Conservation (phyloP, 176 grass and related monocot genomes). For the Tuctoria greenei region DNA sequence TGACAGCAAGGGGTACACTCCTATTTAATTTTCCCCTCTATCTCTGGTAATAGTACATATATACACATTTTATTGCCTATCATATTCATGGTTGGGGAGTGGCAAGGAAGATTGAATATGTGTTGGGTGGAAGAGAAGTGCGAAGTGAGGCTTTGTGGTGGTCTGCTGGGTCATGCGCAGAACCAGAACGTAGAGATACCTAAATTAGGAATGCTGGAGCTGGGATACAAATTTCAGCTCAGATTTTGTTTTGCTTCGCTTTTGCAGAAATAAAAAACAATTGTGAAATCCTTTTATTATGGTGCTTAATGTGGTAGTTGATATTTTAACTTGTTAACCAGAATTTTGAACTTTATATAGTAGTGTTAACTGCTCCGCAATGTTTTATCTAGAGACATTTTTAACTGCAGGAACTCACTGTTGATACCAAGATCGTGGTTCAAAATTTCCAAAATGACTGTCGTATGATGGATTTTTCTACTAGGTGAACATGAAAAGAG, state of each 20-base stretch:
- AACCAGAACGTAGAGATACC: conserved; percentile 8
- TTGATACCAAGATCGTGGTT: not conserved
- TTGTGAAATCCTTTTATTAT: too few species aligned
- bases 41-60: conserved; percentile 19
- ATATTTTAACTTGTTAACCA: not conserved
- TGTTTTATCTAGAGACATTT: not conserved
- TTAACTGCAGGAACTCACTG: not conserved
- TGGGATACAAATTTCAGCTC: not conserved
- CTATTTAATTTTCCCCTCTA: conserved; percentile 21
- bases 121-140: conserved; percentile 60
- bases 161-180: conserved; percentile 1
- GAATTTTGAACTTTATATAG: too few species aligned
- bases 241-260: not conserved
- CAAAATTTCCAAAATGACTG: conserved; percentile 20
- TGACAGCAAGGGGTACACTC: conserved; percentile 27
- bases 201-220: not conserved
- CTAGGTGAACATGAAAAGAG: conserved; percentile 7
- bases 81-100: conserved; percentile 55
- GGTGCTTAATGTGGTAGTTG: not conserved
- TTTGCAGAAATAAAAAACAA: not conserved
- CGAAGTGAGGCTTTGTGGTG: conserved; percentile 44
- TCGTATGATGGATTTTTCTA: conserved; percentile 18
- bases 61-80: conserved; percentile 43
- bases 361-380: too few species aligned
- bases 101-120: conserved; percentile 47